Evolutionary conservation across 2,329 filamentous ascomycete species (phyloP), one percentile per base, ranked within the genome.

Genomic region (Nectriaceae sp.): DNA sequence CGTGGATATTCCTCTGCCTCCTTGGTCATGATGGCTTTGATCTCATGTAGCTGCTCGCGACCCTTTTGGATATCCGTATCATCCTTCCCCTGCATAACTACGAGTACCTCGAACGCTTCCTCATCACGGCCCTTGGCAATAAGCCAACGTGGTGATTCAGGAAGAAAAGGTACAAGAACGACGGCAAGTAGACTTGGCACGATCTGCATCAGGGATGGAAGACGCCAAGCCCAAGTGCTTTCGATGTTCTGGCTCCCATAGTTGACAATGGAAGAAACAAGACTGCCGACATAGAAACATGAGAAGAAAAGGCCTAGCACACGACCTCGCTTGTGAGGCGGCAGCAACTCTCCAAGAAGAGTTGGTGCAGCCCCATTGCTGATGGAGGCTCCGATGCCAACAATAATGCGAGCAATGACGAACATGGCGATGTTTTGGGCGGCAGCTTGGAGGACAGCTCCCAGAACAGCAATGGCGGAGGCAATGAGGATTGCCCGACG

Each of bases 401-500:
- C 62, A 6, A 79, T 62, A 22, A 79, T 70, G 11, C 77, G 68
- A 0, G 65, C 70, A 6, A 74, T 50, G 20, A 76, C 70, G 53
- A 79, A 79, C 75, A 78, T 78, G 46, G 70, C 72, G 4, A 77
- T 71, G 49, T 77, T 73, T 52, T 79, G 75, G 0, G 77, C 71
- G 0, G 75, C 73, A 0, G 71, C 69, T 57, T 78, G 77, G 11
- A 79, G 59, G 10, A 76, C 56, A 18, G 76, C 67, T 0, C 73
- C 77, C 4, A 77, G 36, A 10, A 78, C 54, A 1, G 72, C 75
- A 11, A 77, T 57, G 3, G 69, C 45, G 0, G 71, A 71, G 4
- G 53, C 61, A 10, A 59, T 48, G 20, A 57, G 50, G 22, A 66
- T 56, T 22, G 55, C 56, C 1, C 52, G 56, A 16, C 57, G 57